Evolutionary conservation across 441 rosid genomes (phyloP).

Genomic region (Pelargonium fulgidum): DNA sequence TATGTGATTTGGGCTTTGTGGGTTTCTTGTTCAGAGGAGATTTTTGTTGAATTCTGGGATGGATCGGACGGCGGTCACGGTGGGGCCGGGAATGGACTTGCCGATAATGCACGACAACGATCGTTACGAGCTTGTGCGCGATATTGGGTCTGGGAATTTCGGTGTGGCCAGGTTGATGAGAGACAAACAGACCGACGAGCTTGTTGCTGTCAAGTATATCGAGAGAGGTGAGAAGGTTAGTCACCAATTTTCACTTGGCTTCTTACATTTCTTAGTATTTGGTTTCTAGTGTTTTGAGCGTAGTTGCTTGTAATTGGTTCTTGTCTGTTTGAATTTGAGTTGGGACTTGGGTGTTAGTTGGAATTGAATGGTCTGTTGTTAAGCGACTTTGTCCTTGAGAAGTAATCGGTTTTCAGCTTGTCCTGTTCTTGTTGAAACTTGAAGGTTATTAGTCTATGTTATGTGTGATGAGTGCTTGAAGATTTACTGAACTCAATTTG

Average conservation of each 20-base stretch:
- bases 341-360: neutral
- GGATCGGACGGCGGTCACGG: slow-evolving; percentile 68
- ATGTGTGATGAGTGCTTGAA: too few relatives aligned
- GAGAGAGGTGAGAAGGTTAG: slow-evolving; percentile 99
- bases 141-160: slow-evolving; percentile 91
- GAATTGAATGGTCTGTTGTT: neutral
- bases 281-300: neutral
- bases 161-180: slow-evolving; percentile 95
- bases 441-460: too few relatives aligned
- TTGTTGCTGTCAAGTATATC: slow-evolving; percentile 96
- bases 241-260: slow-evolving; percentile 6
- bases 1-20: neutral
- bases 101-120: slow-evolving; percentile 97
- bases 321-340: neutral
- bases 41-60: slow-evolving; percentile 22
- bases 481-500: too few relatives aligned
- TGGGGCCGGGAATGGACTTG: slow-evolving; percentile 85
- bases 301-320: neutral
- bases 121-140: slow-evolving; percentile 80
- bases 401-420: too few relatives aligned
- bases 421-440: too few relatives aligned
- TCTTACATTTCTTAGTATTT: neutral
- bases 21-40: neutral
- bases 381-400: too few relatives aligned
- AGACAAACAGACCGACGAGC: slow-evolving; percentile 74